phyloP scores from a whole-genome alignment of 1,139 yeast species.

The Neolecta irregularis region DNA sequence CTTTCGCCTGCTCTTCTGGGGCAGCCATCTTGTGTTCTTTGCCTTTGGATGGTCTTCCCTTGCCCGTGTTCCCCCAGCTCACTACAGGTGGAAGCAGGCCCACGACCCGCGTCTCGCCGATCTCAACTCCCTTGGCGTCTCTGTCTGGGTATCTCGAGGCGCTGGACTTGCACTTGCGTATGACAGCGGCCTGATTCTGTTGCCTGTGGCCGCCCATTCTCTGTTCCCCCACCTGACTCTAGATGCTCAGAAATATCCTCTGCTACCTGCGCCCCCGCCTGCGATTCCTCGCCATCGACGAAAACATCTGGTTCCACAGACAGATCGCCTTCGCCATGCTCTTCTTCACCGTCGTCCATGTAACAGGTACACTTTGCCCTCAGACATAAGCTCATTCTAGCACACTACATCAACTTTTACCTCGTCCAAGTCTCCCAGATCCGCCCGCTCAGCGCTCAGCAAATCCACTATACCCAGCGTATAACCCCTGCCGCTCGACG shows the following conservation, averaged over 20 bases:
- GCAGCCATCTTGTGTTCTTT: background rate
- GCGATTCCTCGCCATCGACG: constrained; percentile 2
- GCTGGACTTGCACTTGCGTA: constrained; percentile 3
- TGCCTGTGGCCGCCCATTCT: too few relatives aligned
- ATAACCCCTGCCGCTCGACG: too few relatives aligned
- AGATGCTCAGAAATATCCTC: constrained; percentile 2
- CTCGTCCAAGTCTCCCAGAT: constrained; percentile 1
- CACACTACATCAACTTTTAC: constrained; percentile 6
- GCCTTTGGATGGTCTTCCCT: constrained; percentile 6
- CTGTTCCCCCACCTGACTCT: too few relatives aligned
- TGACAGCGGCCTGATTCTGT: constrained; percentile 2
- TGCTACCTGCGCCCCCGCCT: background rate
- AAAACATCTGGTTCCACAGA: constrained; percentile 4
- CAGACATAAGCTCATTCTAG: too few relatives aligned
- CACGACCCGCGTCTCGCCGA: constrained; percentile 4
- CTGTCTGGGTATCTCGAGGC: constrained; percentile 3
- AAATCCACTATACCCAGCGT: constrained; percentile 4
- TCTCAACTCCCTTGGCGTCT: constrained; percentile 1
- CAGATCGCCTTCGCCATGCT: constrained; percentile 4
- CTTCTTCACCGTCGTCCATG: constrained; percentile 1
- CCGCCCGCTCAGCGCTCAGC: constrained; percentile 5
- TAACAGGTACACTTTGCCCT: too few relatives aligned
- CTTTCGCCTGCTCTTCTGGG: constrained; percentile 2
- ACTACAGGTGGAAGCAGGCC: background rate
- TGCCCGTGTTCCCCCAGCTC: too few relatives aligned